A percentile compares a stretch with the other conserved stretches of the same genome.
phyloP scores from a whole-genome alignment of 306 rosid genomes.

The Rosa rugosa region DNA sequence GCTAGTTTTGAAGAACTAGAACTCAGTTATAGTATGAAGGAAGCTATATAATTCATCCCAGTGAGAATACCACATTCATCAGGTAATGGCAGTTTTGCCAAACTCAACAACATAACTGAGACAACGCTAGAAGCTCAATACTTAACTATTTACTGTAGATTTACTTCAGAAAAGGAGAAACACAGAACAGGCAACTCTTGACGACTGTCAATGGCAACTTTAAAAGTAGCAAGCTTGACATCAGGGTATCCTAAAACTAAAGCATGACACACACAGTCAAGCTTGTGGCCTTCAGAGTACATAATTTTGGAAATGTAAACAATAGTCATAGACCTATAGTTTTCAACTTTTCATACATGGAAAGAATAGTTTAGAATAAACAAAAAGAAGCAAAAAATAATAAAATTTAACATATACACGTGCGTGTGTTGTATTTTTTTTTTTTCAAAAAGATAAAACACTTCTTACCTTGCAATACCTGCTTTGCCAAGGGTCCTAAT shows the following conservation, averaged over 20 bases:
- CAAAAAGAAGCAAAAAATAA: neutral
- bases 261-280: neutral
- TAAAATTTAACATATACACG: no score
- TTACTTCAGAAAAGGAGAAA: neutral
- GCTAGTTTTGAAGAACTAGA: neutral
- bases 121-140: neutral
- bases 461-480: conserved; percentile 67
- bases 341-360: neutral
- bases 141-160: neutral
- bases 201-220: neutral
- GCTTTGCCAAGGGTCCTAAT: conserved; percentile 65
- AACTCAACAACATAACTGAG: neutral
- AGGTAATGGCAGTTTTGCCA: neutral
- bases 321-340: neutral
- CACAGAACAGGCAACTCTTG: neutral
- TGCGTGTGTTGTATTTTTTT: no score
- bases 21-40: neutral
- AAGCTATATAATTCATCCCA: neutral
- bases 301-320: neutral
- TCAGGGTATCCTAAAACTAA: neutral
- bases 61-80: neutral
- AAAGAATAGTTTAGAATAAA: neutral
- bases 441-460: conserved; percentile 1
- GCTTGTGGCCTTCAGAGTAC: neutral
- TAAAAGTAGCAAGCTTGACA: neutral